Conservation (phyloP, 768 basidiomycete genomes). For the Termitomyces bulborhizus region DNA sequence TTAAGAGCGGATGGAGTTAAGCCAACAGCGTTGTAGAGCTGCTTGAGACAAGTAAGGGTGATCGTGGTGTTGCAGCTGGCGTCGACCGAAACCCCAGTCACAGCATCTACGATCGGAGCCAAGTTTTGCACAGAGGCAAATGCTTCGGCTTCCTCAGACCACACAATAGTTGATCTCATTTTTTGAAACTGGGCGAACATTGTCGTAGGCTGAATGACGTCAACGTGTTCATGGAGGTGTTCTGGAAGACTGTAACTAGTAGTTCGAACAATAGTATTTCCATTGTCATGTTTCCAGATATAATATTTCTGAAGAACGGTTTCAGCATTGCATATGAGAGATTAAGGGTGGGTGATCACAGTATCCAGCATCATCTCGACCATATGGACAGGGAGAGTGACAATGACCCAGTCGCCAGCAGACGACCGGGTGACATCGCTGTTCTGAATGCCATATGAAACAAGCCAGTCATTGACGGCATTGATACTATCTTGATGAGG, state of each 20-base stretch:
- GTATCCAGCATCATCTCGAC: slow-evolving; percentile 69
- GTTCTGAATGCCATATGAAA: slow-evolving; percentile 43
- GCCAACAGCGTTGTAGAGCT: slow-evolving; percentile 48
- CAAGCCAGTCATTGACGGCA: slow-evolving; percentile 56
- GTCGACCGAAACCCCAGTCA: slow-evolving; percentile 24
- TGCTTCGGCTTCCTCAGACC: slow-evolving; percentile 17
- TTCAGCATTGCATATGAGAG: background rate
- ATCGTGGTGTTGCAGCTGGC: slow-evolving; percentile 43
- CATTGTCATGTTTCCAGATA: slow-evolving; percentile 50
- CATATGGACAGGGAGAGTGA: slow-evolving; percentile 48
- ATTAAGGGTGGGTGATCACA: slow-evolving; percentile 1
- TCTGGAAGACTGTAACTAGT: slow-evolving; percentile 61
- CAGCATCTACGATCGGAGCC: slow-evolving; percentile 2
- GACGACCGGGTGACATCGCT: slow-evolving; percentile 44
- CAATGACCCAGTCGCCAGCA: slow-evolving; percentile 61
- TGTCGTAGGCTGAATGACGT: slow-evolving; percentile 68
- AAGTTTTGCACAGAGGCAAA: slow-evolving; percentile 1
- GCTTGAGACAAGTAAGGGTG: slow-evolving; percentile 46
- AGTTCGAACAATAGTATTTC: slow-evolving; percentile 54
- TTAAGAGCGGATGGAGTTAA: slow-evolving; percentile 34
- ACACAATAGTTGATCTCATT: slow-evolving; percentile 15
- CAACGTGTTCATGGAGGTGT: slow-evolving; percentile 50
- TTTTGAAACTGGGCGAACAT: slow-evolving; percentile 38
- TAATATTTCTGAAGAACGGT: slow-evolving; percentile 46
- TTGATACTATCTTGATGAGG: slow-evolving; percentile 52